A percentile compares a stretch with the other conserved stretches of the same genome.
Conservation (phyloP, 345 rosid species). For the Draba incana region DNA sequence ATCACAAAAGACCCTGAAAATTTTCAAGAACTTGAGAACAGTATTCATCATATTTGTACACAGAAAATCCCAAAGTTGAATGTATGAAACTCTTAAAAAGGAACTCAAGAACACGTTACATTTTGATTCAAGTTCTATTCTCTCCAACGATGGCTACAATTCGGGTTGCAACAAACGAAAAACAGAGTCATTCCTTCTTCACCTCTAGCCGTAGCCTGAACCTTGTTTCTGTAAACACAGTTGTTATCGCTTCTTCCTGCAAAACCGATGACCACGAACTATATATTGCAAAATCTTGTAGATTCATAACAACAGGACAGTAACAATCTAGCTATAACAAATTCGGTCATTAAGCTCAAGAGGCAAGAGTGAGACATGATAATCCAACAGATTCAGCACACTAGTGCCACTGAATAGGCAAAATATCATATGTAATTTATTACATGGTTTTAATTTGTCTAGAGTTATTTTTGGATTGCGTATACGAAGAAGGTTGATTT, state of each 20-base stretch:
- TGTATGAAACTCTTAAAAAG: conserved; percentile 1
- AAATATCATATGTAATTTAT: no score
- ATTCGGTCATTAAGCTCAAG: neutral
- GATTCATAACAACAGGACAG: neutral
- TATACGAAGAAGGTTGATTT: no score
- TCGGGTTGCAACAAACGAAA: conserved; percentile 92
- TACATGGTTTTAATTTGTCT: no score
- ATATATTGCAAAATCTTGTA: neutral
- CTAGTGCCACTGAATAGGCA: no score
- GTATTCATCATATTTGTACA: conserved; percentile 10
- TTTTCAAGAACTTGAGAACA: neutral
- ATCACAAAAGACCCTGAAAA: neutral
- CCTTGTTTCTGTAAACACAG: conserved; percentile 76
- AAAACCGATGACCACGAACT: neutral
- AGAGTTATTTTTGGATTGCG: no score
- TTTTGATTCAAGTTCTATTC: conserved; percentile 42
- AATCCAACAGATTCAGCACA: no score
- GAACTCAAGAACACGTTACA: conserved; percentile 10
- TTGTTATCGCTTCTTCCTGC: conserved; percentile 75
- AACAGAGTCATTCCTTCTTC: conserved; percentile 97
- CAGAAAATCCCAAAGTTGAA: conserved; percentile 1
- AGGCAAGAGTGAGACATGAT: no score
- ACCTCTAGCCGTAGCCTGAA: conserved; percentile 86
- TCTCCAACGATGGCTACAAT: conserved; percentile 84
- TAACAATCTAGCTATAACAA: neutral